A percentile compares a stretch with the other conserved stretches of the same genome.
These are phyloP conservation scores for Candida boleticola DNA, from an alignment of 805 yeast species.

Conservation along the genomic window DNA sequence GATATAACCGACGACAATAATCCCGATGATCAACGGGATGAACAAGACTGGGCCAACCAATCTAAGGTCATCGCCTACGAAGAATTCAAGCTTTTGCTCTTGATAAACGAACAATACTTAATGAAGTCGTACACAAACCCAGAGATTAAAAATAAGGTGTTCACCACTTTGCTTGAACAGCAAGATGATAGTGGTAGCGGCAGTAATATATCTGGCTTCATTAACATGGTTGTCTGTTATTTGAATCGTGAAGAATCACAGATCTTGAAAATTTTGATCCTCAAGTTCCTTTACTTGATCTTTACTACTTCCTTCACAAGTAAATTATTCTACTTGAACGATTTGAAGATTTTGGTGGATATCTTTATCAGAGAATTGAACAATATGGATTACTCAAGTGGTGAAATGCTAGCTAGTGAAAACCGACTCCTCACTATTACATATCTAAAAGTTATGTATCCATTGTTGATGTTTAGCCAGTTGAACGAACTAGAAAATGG, in stretches of 20 bases:
- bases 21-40: conserved; percentile 14
- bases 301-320: conserved; percentile 64
- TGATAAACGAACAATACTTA: conserved; percentile 87
- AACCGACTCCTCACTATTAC: conserved; percentile 47
- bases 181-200: conserved; percentile 18
- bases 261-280: conserved; percentile 70
- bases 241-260: conserved; percentile 76
- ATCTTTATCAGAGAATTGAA: conserved; percentile 77
- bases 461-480: conserved; percentile 66
- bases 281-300: conserved; percentile 73
- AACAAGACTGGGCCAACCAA: conserved; percentile 45
- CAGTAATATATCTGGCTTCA: conserved; percentile 55
- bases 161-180: conserved; percentile 48
- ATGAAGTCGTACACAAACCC: conserved; percentile 45
- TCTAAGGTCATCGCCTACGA: conserved; percentile 54
- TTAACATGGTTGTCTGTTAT: conserved; percentile 57
- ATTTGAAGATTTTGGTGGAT: conserved; percentile 78
- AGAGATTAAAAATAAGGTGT: conserved; percentile 46
- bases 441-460: conserved; percentile 71
- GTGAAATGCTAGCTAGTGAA: conserved; percentile 47
- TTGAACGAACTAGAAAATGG: conserved; percentile 44
- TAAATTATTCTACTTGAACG: conserved; percentile 77
- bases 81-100: conserved; percentile 66
- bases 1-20: conserved; percentile 18
- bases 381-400: conserved; percentile 58